phyloP scores from a whole-genome alignment of 805 yeast genomes.

The Kuraishia piskuri region DNA sequence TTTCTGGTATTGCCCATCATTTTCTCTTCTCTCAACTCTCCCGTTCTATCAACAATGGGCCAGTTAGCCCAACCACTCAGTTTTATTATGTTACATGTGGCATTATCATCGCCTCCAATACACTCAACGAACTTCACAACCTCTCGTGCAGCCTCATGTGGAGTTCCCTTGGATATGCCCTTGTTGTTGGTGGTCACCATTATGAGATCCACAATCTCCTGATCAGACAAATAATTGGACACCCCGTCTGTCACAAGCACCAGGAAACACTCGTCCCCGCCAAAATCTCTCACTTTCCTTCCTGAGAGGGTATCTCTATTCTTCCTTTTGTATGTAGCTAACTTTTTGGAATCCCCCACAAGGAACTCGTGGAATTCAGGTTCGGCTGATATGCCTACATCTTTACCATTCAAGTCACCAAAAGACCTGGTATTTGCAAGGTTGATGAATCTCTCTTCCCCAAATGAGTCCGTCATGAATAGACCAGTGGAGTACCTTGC shows the following conservation, averaged over 20 bases:
- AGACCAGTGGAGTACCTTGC: conserved; percentile 54
- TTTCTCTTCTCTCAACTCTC: conserved; percentile 67
- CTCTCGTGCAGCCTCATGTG: conserved; percentile 81
- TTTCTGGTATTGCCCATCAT: conserved; percentile 14
- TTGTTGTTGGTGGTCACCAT: conserved; percentile 55
- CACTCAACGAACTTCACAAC: conserved; percentile 77
- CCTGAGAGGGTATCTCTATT: conserved; percentile 12
- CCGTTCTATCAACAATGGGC: conserved; percentile 81
- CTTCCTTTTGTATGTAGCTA: conserved; percentile 23
- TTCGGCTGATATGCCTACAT: conserved; percentile 83
- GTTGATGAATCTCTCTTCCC: conserved; percentile 72
- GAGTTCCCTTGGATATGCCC: conserved; percentile 68
- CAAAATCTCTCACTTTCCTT: conserved; percentile 31
- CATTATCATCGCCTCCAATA: conserved; percentile 90
- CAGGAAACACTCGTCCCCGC: conserved; percentile 86
- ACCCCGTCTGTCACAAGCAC: conserved; percentile 84
- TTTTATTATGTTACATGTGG: conserved; percentile 80
- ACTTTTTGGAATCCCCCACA: conserved; percentile 48
- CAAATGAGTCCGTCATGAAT: conserved; percentile 83
- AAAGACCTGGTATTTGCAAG: conserved; percentile 91
- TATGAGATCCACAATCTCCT: conserved; percentile 82
- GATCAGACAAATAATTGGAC: conserved; percentile 72
- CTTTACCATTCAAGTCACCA: conserved; percentile 79
- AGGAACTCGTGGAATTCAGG: conserved; percentile 73
- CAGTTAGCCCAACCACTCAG: conserved; percentile 92